Base-by-base conservation (phyloP, 768 basidiomycete genomes). In the Lanmaoa pseudosensibilis region DNA sequence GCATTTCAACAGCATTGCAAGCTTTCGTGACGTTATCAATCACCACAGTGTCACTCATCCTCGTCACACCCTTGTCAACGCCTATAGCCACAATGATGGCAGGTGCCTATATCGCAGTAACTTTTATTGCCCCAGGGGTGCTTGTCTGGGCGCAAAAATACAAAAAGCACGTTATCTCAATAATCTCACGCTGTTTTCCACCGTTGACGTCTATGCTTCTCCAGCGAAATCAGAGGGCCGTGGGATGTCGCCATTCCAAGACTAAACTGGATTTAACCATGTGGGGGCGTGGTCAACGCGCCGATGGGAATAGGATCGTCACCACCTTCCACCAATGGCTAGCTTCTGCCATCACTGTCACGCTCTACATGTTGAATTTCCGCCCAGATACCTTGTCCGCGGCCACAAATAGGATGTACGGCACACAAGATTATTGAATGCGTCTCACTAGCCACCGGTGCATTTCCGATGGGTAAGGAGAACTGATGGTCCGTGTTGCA, bases 191-290 rank as follows among this genome's bases (percentile, higher is more conserved):
- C 51, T 33, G 51, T 62, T 62, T 54, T 56, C 56, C 40, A 47
- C 49, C 53, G 23, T 40, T 58, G 53, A 60, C 56, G 39, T 55
- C 50, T 43, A 48, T 53, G n/a, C 21, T 50, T 54, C 63, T 52
- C n/a, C 66, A 94, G 92, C 71, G 90, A 92, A 74, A 87, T 94
- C 69, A 83, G 89, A 57, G 92, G 92, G 10, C 88, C 91, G 59
- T 94, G 92, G 92, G 92, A 94, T 69, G 88, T 90, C 27, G 92
- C 92, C 30, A 81, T 86, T 61, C 92, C 92, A 36, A 84, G 83
- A 72, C 74, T 86, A 45, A 83, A 83, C 67, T 82, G 71, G 66
- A 62, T 56, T 57, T 68, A 59, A 55, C 56, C 47, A 38, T 55
- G 54, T 27, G n/a, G 48, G 39, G 49, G 63, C 67, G 67, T 70